Base-by-base conservation (phyloP, 2,329 filamentous ascomycete genomes). In the Talaromyces pinophilus region DNA sequence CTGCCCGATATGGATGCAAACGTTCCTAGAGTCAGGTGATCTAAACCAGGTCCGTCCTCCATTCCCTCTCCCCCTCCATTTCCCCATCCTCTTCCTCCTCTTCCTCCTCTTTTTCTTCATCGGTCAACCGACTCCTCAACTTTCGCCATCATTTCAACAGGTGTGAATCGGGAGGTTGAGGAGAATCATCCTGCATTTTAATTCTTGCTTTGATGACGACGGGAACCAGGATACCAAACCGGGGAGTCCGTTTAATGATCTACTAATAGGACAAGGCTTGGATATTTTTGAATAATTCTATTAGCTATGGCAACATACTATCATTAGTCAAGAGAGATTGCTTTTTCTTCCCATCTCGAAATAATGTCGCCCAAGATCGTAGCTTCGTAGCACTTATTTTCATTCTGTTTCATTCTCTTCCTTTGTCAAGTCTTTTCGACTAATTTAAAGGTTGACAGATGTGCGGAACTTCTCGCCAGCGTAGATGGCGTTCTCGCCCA, bases 401-500 rank as follows among this genome's bases (percentile, higher is more conserved):
- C n/a, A 50, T 62, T 62, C 48, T 55, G 48, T 35, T 7, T n/a
- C 25, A 7, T 50, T 62, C 13, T 48, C 17, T 38, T 46, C 19
- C 30, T 30, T 30, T n/a, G 3, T 59, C 35, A 59, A 54, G 25
- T 57, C 33, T 22, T 38, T 17, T 42, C 52, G 30, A 64, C 25
- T 17, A 22, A 73, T 81, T 88, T 92, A 96, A 83, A 97, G 82
- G 85, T 92, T 93, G 77, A 97, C 90, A 70, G 94, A 74, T 84
- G 93, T 52, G 85, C 94, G 91, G 92, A 98, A 99, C 79, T 92
- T 93, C 78, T 86, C 83, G 74, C 95, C 95, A 74, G 94, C 93
- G 80, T 94, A 99, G 83, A 98, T 79, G 74, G 94, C 95, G 76
- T 95, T 90, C 76, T 89, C 87, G 75, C 93, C 93, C 71, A 99